Percentiles rank a stretch among this genome's conserved stretches.
These are phyloP conservation scores for Balansia obtecta DNA, from an alignment of 2,329 filamentous ascomycete genomes.

Conservation along the genomic window DNA sequence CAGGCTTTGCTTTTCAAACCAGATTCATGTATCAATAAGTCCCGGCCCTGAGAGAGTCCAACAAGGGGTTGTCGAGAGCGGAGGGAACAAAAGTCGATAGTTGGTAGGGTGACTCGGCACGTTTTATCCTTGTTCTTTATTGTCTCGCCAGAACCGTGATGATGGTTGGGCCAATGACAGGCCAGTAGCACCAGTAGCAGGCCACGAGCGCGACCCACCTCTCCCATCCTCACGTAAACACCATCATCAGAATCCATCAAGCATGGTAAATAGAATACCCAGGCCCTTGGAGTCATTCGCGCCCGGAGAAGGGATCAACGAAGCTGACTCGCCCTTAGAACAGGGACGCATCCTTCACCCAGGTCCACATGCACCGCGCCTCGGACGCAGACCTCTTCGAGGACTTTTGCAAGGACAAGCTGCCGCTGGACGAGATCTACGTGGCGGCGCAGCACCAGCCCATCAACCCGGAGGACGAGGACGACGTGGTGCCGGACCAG, in stretches of 20 bases:
- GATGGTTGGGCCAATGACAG: no score
- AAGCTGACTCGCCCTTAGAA: constrained; percentile 29
- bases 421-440: constrained; percentile 69
- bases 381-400: constrained; percentile 71
- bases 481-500: constrained; percentile 79
- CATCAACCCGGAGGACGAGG: constrained; percentile 77
- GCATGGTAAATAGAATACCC: no score
- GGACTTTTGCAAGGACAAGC: constrained; percentile 57
- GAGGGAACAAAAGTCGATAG: not conserved
- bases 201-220: no score
- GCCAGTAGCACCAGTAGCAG: no score
- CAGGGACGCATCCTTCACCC: constrained; percentile 65
- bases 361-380: constrained; percentile 61
- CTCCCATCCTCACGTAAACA: no score
- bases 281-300: no score
- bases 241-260: no score
- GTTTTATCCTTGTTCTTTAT: not conserved
- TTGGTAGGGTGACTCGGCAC: not conserved
- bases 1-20: not conserved
- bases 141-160: not conserved
- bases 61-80: not conserved
- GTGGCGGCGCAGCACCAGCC: constrained; percentile 71
- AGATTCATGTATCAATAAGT: not conserved
- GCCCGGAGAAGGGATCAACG: no score
- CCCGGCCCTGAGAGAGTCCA: not conserved